These are phyloP conservation scores for Chalciporus piperatus DNA, from an alignment of 768 basidiomycete species.

Conservation along the genomic window DNA sequence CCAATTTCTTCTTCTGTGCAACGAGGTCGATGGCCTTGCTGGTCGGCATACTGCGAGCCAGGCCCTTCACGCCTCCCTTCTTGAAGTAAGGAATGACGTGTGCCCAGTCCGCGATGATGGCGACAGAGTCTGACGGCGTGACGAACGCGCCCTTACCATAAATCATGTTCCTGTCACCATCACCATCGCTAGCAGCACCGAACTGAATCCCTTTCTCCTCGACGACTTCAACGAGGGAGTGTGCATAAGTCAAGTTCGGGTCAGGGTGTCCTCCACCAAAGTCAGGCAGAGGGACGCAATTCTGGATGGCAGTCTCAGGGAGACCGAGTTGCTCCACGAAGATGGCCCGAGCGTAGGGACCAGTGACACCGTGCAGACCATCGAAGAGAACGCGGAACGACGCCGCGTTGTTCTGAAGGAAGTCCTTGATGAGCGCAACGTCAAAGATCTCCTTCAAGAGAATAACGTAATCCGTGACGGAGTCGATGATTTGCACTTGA, in stretches of 20 bases:
- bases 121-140: conserved; percentile 95
- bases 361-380: conserved; percentile 94
- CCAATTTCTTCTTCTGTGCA: conserved; percentile 88
- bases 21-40: conserved; percentile 96
- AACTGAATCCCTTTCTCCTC: conserved; percentile 85
- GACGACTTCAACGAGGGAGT: conserved; percentile 88
- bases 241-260: conserved; percentile 97
- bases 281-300: conserved; percentile 87
- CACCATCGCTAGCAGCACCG: conserved; percentile 96
- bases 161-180: conserved; percentile 99
- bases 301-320: conserved; percentile 78
- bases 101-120: conserved; percentile 98
- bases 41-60: conserved; percentile 97
- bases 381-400: conserved; percentile 91
- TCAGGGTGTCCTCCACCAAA: conserved; percentile 99
- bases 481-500: conserved; percentile 89
- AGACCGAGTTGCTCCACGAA: conserved; percentile 83
- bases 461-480: conserved; percentile 82
- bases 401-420: conserved; percentile 66
- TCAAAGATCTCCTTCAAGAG: conserved; percentile 91
- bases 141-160: conserved; percentile 98
- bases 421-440: conserved; percentile 86
- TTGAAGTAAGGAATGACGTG: conserved; percentile 91
- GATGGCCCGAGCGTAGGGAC: conserved; percentile 90
- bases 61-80: conserved; percentile 84